phyloP scores from a whole-genome alignment of 805 yeast species.

The Monosporozyma siamensis region DNA sequence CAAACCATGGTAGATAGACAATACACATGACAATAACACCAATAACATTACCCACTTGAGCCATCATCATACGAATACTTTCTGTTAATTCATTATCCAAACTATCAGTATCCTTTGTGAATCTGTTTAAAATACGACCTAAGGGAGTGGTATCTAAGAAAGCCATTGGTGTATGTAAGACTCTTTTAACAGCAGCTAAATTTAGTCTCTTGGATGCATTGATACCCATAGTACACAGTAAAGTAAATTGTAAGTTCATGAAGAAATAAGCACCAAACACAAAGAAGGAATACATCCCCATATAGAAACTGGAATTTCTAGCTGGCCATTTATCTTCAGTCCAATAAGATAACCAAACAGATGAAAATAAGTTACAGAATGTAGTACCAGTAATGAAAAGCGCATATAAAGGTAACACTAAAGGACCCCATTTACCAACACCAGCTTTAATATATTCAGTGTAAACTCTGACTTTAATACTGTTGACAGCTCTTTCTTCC shows the following conservation, averaged over 20 bases:
- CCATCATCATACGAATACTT: slow-evolving; percentile 51
- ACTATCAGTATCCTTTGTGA: slow-evolving; percentile 80
- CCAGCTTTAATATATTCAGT: slow-evolving; percentile 44
- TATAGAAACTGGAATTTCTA: slow-evolving; percentile 49
- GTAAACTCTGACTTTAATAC: slow-evolving; percentile 42
- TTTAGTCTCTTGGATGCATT: slow-evolving; percentile 49
- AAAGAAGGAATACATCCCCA: slow-evolving; percentile 66
- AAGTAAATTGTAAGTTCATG: slow-evolving; percentile 28
- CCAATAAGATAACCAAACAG: slow-evolving; percentile 81
- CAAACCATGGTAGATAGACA: slow-evolving; percentile 70
- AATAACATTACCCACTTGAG: slow-evolving; percentile 42
- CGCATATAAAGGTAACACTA: slow-evolving; percentile 18
- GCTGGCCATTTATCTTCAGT: slow-evolving; percentile 43
- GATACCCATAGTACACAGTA: slow-evolving; percentile 35
- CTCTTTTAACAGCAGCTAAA: slow-evolving; percentile 46
- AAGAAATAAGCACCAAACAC: slow-evolving; percentile 40
- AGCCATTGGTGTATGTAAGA: slow-evolving; percentile 73
- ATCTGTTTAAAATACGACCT: slow-evolving; percentile 78
- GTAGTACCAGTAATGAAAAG: slow-evolving; percentile 22
- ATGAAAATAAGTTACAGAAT: slow-evolving; percentile 26
- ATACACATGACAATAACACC: slow-evolving; percentile 65
- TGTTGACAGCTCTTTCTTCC: slow-evolving; percentile 53
- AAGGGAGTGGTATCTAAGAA: slow-evolving; percentile 80
- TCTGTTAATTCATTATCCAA: slow-evolving; percentile 73
- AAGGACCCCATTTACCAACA: slow-evolving; percentile 35